Evolutionary conservation across 192 early-diverging fungal genomes (phyloP).

Genomic region (Coemansia sp.): DNA sequence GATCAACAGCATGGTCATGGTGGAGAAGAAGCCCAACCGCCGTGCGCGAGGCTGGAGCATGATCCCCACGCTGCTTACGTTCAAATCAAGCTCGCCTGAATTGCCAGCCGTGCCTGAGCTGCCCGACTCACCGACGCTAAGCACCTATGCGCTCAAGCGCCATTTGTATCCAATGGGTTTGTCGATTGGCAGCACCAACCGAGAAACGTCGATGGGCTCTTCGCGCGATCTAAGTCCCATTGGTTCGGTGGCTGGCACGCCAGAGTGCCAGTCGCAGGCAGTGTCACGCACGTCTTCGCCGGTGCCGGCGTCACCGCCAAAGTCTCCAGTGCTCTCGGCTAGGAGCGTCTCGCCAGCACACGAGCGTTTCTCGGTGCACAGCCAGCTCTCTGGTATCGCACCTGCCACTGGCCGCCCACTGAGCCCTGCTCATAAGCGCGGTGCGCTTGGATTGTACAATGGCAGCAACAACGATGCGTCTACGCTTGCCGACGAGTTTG

Average conservation of each 20-base stretch:
- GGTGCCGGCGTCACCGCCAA: conserved; percentile 16
- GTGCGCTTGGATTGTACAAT: conserved; percentile 42
- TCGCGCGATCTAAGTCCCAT: conserved; percentile 43
- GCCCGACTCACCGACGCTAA: conserved; percentile 48
- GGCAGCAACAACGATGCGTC: conserved; percentile 23
- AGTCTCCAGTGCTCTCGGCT: conserved; percentile 27
- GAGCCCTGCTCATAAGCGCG: conserved; percentile 50
- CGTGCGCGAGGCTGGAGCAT: conserved; percentile 55
- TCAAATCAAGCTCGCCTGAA: conserved; percentile 19
- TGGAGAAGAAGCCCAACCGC: conserved; percentile 18
- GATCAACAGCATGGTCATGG: neutral
- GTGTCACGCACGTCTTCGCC: conserved; percentile 35
- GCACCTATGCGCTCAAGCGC: conserved; percentile 37
- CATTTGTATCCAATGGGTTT: conserved; percentile 55
- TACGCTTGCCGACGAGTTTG: conserved; percentile 48
- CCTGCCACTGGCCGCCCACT: conserved; percentile 11
- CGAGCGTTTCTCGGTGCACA: conserved; percentile 34
- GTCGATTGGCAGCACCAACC: conserved; percentile 33
- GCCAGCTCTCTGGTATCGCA: conserved; percentile 24
- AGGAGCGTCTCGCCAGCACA: conserved; percentile 21
- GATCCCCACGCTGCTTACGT: conserved; percentile 53
- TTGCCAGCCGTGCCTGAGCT: conserved; percentile 16
- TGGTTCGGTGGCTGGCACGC: conserved; percentile 16
- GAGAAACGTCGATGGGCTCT: conserved; percentile 25
- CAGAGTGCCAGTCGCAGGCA: conserved; percentile 21